Evolutionary conservation across 2,329 filamentous ascomycete genomes (phyloP).

Genomic region (Thermothelomyces thermophilus): DNA sequence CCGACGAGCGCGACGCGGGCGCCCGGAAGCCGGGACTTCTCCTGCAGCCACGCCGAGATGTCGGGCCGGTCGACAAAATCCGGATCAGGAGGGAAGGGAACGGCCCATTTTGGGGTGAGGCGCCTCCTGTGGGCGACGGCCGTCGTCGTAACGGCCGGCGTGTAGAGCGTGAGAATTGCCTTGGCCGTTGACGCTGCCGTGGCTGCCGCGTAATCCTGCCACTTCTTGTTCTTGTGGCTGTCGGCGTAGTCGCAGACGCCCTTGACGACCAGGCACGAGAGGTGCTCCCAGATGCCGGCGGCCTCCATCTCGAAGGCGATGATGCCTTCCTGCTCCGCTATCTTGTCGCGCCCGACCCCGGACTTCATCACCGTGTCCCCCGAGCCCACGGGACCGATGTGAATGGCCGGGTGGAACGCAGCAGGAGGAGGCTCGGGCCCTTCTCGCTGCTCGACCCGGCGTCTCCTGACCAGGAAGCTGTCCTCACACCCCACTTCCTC

Average conservation of each 20-base stretch:
- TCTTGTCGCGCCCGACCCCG: conserved; percentile 26
- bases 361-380: conserved; percentile 34
- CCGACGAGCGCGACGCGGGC: conserved; percentile 29
- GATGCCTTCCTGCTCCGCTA: conserved; percentile 23
- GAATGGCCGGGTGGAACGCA: neutral
- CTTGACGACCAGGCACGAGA: conserved; percentile 32
- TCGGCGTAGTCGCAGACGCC: conserved; percentile 36
- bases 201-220: conserved; percentile 33
- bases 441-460: conserved; percentile 5
- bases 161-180: conserved; percentile 22
- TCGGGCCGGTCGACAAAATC: conserved; percentile 27
- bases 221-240: conserved; percentile 33
- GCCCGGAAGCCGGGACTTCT: conserved; percentile 15
- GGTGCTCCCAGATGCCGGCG: conserved; percentile 31
- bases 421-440: neutral
- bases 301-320: conserved; percentile 35
- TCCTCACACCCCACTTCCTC: conserved; percentile 13
- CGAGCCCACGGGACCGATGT: conserved; percentile 29
- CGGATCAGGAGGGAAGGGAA: conserved; percentile 2
- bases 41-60: conserved; percentile 22
- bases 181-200: conserved; percentile 30
- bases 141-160: neutral
- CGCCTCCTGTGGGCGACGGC: neutral
- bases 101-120: neutral
- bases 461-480: conserved; percentile 8